Evolutionary conservation across 2,329 filamentous ascomycete genomes (phyloP).

Genomic region (Tolypocladium endophyticum): DNA sequence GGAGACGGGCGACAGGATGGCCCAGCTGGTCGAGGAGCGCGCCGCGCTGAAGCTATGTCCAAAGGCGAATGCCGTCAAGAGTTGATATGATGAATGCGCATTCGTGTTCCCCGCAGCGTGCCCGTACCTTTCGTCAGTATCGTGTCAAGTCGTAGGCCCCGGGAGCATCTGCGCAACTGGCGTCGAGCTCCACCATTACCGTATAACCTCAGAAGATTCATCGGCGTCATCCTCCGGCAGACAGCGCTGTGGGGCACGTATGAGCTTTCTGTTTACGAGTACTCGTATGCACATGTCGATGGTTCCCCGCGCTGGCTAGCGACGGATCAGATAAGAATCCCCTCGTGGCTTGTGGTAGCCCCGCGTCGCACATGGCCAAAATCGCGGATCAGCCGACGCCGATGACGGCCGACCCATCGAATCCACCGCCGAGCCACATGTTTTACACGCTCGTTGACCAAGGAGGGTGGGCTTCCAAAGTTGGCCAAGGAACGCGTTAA

Average conservation of each 20-base stretch:
- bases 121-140: neutral
- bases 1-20: constrained; percentile 18
- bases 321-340: neutral
- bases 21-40: constrained; percentile 18
- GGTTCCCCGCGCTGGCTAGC: neutral
- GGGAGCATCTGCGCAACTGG: neutral
- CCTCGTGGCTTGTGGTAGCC: neutral
- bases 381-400: neutral
- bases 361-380: neutral
- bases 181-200: neutral
- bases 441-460: neutral
- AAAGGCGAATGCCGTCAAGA: neutral
- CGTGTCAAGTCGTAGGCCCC: neutral
- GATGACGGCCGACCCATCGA: neutral
- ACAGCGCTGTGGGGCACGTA: too few relatives aligned
- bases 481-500: too few relatives aligned
- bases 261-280: too few relatives aligned
- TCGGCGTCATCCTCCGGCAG: too few relatives aligned
- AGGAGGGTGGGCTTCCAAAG: neutral
- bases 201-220: too few relatives aligned
- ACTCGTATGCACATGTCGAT: neutral
- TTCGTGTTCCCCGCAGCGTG: neutral
- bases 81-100: neutral
- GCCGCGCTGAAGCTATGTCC: constrained; percentile 12
- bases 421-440: neutral